Evolutionary conservation across 371 early-diverging fungal species (phyloP), one percentile per base, ranked within the genome.

Genomic region (Gilbertella persicaria): DNA sequence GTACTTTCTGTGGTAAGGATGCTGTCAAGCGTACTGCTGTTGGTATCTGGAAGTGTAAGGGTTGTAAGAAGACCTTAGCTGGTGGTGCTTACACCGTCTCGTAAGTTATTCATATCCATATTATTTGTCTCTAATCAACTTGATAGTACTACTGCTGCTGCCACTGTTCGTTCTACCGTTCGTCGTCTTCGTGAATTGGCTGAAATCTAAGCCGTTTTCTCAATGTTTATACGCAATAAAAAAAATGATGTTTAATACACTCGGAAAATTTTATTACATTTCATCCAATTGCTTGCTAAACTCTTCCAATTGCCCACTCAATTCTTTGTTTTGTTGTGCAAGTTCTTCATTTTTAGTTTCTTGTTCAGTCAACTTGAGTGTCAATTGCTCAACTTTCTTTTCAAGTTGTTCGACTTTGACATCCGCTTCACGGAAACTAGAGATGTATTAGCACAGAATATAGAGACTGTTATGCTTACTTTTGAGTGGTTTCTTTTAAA

Each of bases 21-120:
- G 79, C 91, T 62, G 98, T 99, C 60, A 96, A 93, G 87, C 94
- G 99, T 75, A 73, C 84, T 54, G 90, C 96, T 55, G 99, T 99
- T 66, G 99, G 99, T 71, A 98, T 99, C 88, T 99, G 99, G 99
- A 87, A 93, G 80, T 99, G 99, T 90, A 89, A 87, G 76, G 94
- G 92, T 54, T 99, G 99, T 87, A 87, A 85, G 70, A 94, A 97
- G 86, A 79, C 79, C 69, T 79, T 99, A 76, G 99, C 99, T 63
- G 99, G 99, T 69, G 99, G 99, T 72, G 99, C 99, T 64, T 99
- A 96, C 93, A 92, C 94, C 50, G 89, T 98, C 63, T 89, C 87
- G 78, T 85, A 74, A 80, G 75, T 74, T 25, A 93, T 60, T 95
- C n/a, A n/a, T n/a, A n/a, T n/a, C n/a, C n/a, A n/a, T n/a, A n/a